These are phyloP conservation scores for Scleromitrula shiraiana DNA, from an alignment of 2,329 filamentous ascomycete species.

Conservation along the genomic window DNA sequence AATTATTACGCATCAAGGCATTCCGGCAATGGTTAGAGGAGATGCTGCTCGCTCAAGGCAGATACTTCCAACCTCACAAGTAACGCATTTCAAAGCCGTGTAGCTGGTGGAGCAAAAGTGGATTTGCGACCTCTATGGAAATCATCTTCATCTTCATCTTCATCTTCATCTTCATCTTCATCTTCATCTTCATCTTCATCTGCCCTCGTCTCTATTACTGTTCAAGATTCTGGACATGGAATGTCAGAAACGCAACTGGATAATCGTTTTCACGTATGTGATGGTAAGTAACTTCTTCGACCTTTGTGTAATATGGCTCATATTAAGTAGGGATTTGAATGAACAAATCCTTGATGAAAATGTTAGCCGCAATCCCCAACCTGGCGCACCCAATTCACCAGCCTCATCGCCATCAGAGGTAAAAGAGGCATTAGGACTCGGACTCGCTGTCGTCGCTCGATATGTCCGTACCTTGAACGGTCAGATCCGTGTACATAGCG, in stretches of 20 bases:
- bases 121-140: slow-evolving; percentile 14
- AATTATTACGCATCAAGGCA: slow-evolving; percentile 13
- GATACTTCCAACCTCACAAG: slow-evolving; percentile 19
- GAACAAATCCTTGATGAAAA: slow-evolving; percentile 48
- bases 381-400: not conserved
- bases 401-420: not conserved
- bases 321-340: slow-evolving; percentile 39
- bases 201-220: slow-evolving; percentile 16
- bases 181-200: slow-evolving; percentile 8
- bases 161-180: no score
- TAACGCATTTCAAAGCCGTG: slow-evolving; percentile 20
- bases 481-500: slow-evolving; percentile 19
- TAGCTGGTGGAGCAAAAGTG: slow-evolving; percentile 17
- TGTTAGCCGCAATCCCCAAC: slow-evolving; percentile 26
- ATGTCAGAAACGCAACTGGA: slow-evolving; percentile 38
- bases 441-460: slow-evolving; percentile 21
- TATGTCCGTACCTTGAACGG: slow-evolving; percentile 19
- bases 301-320: no score
- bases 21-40: slow-evolving; percentile 16
- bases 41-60: slow-evolving; percentile 18
- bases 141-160: no score
- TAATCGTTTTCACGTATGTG: slow-evolving; percentile 39
- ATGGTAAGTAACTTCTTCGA: no score
- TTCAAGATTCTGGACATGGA: slow-evolving; percentile 18
- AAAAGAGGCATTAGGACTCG: slow-evolving; percentile 16